A percentile compares a stretch with the other conserved stretches of the same genome.
These are phyloP conservation scores for Blastocystis hominis DNA, from an alignment of 352 stramenopile species.

Conservation along the genomic window DNA sequence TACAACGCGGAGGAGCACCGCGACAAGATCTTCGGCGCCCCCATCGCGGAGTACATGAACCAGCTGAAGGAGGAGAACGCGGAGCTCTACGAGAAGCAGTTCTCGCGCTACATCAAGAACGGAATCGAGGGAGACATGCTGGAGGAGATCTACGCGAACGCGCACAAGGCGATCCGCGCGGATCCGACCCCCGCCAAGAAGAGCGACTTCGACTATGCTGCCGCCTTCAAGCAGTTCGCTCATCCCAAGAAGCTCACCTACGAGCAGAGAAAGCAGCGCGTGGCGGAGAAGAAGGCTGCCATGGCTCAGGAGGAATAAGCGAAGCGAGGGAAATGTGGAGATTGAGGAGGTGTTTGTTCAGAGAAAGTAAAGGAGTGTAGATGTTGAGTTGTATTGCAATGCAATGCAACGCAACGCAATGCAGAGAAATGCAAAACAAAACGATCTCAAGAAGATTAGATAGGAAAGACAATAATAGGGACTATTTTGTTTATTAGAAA, in stretches of 20 bases:
- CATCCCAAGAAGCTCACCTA: constrained; percentile 76
- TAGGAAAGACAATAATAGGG: too few relatives aligned
- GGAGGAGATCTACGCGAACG: too few relatives aligned
- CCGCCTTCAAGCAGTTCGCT: constrained; percentile 23
- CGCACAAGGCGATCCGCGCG: constrained; percentile 90
- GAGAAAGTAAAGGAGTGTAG: too few relatives aligned
- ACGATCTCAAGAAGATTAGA: too few relatives aligned
- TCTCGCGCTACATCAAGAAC: constrained; percentile 78
- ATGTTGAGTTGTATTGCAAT: background rate
- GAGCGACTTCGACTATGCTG: constrained; percentile 65
- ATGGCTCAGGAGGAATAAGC: constrained; percentile 59
- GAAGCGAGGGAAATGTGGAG: too few relatives aligned
- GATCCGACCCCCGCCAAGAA: constrained; percentile 83
- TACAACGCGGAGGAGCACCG: constrained; percentile 94
- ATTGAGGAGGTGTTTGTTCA: background rate
- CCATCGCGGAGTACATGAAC: constrained; percentile 98
- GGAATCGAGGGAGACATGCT: constrained; percentile 41
- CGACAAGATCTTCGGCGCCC: constrained; percentile 91
- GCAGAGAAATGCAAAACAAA: too few relatives aligned
- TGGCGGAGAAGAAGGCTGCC: constrained; percentile 89
- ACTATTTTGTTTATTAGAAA: too few relatives aligned
- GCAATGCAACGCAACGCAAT: background rate
- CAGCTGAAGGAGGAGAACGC: too few relatives aligned
- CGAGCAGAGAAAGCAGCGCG: constrained; percentile 82
- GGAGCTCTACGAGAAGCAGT: constrained; percentile 89